Conservation (phyloP, 768 basidiomycete species). For the Serendipita sp. region DNA sequence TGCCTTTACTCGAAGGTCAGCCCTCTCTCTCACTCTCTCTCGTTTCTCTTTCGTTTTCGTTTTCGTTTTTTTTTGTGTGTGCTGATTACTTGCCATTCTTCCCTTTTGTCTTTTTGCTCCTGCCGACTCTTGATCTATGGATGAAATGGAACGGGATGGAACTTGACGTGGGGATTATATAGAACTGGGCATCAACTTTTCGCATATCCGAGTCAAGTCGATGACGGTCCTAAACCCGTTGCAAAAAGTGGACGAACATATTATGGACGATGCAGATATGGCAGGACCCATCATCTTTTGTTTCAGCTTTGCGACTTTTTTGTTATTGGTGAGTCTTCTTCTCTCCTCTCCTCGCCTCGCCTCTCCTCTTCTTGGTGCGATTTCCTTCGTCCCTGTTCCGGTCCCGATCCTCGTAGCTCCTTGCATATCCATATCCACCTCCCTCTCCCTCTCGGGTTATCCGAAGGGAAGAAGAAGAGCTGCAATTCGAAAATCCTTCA, state of each 20-base stretch:
- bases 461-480: no score
- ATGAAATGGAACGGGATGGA: not conserved
- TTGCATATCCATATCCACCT: not conserved
- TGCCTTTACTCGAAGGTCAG: conserved; percentile 84
- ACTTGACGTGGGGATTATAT: not conserved
- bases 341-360: not conserved
- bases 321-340: conserved; percentile 60
- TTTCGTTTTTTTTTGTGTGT: not conserved
- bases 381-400: not conserved
- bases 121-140: not conserved
- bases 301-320: conserved; percentile 84
- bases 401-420: not conserved
- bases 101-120: not conserved
- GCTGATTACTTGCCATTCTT: no score
- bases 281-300: conserved; percentile 91
- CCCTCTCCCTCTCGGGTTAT: no score
- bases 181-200: conserved; percentile 98
- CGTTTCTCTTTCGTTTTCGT: no score
- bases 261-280: conserved; percentile 98
- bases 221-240: conserved; percentile 92
- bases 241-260: conserved; percentile 63
- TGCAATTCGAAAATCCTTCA: not conserved
- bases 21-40: no score
- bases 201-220: conserved; percentile 86
- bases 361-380: not conserved